Evolutionary conservation across 805 yeast genomes (phyloP).

Genomic region (Starmerella bacillaris): DNA sequence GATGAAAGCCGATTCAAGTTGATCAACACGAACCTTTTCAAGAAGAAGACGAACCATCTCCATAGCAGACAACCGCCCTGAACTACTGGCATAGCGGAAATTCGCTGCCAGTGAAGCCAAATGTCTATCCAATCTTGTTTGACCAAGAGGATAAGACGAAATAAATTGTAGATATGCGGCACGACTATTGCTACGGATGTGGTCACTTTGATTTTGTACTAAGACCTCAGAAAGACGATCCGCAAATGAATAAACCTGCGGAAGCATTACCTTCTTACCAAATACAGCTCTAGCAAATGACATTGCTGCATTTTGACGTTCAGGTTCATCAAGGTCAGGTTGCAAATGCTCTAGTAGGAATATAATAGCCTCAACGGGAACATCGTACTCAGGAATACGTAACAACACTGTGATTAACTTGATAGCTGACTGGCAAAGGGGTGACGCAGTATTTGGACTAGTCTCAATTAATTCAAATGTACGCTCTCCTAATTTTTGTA

Average conservation of each 20-base stretch:
- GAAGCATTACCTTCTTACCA: constrained; percentile 50
- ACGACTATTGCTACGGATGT: constrained; percentile 70
- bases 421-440: constrained; percentile 62
- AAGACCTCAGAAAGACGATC: constrained; percentile 62
- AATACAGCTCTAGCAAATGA: constrained; percentile 66
- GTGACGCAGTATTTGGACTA: constrained; percentile 59
- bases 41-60: constrained; percentile 62
- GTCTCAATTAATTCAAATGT: constrained; percentile 42
- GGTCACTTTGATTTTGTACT: constrained; percentile 75
- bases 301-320: constrained; percentile 73
- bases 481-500: constrained; percentile 18
- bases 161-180: constrained; percentile 66
- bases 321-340: constrained; percentile 83
- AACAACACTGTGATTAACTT: constrained; percentile 42
- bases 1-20: constrained; percentile 31
- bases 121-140: constrained; percentile 65
- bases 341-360: constrained; percentile 52
- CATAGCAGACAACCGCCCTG: constrained; percentile 80
- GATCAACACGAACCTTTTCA: constrained; percentile 35
- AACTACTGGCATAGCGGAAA: constrained; percentile 63
- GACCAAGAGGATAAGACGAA: constrained; percentile 89
- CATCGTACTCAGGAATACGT: constrained; percentile 43
- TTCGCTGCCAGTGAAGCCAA: constrained; percentile 66
- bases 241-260: constrained; percentile 82
- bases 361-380: constrained; percentile 55